phyloP scores from a whole-genome alignment of 2,329 filamentous ascomycete genomes.

The Monosporascus sp. region DNA sequence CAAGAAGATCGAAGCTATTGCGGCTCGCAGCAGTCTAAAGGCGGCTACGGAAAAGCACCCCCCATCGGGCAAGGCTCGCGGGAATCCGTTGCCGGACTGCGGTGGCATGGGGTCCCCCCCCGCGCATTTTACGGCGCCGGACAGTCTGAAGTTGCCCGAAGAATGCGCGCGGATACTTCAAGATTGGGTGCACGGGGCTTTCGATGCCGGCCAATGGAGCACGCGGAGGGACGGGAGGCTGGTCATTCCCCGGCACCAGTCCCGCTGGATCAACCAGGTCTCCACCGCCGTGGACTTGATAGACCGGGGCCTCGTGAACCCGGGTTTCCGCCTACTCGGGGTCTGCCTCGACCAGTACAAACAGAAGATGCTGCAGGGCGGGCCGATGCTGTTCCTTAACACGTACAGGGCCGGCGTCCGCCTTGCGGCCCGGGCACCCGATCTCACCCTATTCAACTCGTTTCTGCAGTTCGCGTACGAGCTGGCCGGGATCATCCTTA shows the following conservation, averaged over 20 bases:
- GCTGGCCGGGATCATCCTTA: neutral
- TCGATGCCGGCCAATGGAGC: conserved; percentile 7
- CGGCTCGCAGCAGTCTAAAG: conserved; percentile 1
- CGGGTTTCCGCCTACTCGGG: conserved; percentile 12
- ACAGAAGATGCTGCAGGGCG: conserved; percentile 7
- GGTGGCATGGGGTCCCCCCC: conserved; percentile 1
- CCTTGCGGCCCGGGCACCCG: neutral
- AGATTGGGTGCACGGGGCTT: conserved; percentile 10
- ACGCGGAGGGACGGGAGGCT: conserved; percentile 5
- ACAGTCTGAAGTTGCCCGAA: conserved; percentile 11
- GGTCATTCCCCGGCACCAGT: conserved; percentile 5
- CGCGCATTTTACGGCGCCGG: conserved; percentile 9
- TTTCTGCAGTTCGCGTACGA: neutral
- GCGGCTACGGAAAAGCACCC: conserved; percentile 1
- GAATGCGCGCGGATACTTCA: conserved; percentile 15
- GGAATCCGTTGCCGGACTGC: conserved; percentile 11
- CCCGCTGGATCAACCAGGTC: conserved; percentile 13
- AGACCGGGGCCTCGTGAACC: conserved; percentile 8
- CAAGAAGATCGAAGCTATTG: conserved; percentile 8
- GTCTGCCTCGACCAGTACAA: conserved; percentile 11
- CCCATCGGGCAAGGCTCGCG: conserved; percentile 10
- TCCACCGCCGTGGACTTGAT: conserved; percentile 11
- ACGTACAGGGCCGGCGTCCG: conserved; percentile 5
- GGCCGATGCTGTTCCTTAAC: conserved; percentile 14
- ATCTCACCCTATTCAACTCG: neutral